Conservation (phyloP, 2,329 filamentous ascomycete genomes). For the Stagonosporopsis rhizophila region DNA sequence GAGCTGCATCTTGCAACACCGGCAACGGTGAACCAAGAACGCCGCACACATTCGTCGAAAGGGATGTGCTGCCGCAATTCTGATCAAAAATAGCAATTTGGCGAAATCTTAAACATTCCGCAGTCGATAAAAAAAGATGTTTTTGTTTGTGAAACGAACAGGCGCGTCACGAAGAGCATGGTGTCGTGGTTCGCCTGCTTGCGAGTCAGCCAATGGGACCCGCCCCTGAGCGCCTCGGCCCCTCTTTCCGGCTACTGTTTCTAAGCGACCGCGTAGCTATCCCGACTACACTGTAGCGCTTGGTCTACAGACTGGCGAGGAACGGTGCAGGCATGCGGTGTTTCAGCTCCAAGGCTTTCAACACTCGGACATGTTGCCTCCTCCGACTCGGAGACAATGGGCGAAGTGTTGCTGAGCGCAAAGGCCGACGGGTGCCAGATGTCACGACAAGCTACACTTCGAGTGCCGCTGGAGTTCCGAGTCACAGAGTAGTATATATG, state of each 20-base stretch:
- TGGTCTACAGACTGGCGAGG: constrained; percentile 29
- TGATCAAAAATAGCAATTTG: constrained; percentile 15
- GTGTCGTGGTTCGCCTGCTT: constrained; percentile 26
- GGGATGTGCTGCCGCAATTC: neutral
- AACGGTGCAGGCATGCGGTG: constrained; percentile 32
- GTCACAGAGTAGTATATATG: constrained; percentile 43
- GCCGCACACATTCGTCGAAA: neutral
- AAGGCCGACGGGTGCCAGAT: constrained; percentile 28
- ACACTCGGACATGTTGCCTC: constrained; percentile 32
- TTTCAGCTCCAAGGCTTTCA: constrained; percentile 39
- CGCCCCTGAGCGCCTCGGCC: constrained; percentile 34
- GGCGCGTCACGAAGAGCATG: constrained; percentile 24
- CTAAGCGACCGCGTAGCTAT: constrained; percentile 20
- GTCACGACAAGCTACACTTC: constrained; percentile 31
- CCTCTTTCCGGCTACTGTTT: constrained; percentile 31
- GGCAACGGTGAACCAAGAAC: neutral
- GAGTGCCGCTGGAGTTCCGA: constrained; percentile 43
- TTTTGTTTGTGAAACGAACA: constrained; percentile 22
- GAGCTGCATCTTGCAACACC: constrained; percentile 3
- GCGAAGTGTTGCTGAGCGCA: constrained; percentile 26
- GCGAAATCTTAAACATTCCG: constrained; percentile 5
- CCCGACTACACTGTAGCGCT: constrained; percentile 43
- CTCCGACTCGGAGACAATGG: constrained; percentile 41
- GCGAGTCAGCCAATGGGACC: constrained; percentile 26
- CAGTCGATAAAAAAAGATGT: constrained; percentile 24